phyloP scores from a whole-genome alignment of 192 early-diverging fungal species.

The Mortierella antarctica region DNA sequence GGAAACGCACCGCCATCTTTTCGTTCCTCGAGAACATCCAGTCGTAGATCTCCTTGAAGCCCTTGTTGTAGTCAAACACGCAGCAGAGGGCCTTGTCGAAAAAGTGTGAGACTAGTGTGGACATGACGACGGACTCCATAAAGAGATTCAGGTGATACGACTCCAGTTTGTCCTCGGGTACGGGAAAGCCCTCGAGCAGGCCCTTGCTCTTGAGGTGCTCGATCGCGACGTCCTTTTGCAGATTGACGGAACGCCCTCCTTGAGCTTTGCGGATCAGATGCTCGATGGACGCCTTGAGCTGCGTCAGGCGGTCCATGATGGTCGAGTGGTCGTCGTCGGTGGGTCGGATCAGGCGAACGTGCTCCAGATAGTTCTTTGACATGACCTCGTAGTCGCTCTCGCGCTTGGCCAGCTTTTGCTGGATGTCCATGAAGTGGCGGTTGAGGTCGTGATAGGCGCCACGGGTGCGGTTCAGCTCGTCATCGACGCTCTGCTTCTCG shows the following conservation, averaged over 20 bases:
- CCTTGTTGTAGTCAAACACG: constrained; percentile 38
- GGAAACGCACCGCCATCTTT: constrained; percentile 45
- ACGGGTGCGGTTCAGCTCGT: constrained; percentile 19
- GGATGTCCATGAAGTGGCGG: constrained; percentile 21
- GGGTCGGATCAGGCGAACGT: constrained; percentile 40
- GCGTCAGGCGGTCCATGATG: constrained; percentile 41
- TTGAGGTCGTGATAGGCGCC: constrained; percentile 28
- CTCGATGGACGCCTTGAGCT: constrained; percentile 49
- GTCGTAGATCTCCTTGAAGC: constrained; percentile 52
- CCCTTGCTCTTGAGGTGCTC: constrained; percentile 40
- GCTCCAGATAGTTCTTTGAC: constrained; percentile 52
- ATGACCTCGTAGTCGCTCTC: constrained; percentile 51
- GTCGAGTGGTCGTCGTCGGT: constrained; percentile 51
- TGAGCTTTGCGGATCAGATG: constrained; percentile 47
- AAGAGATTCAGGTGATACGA: constrained; percentile 45
- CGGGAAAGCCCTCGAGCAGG: constrained; percentile 23
- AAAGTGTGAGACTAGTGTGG: constrained; percentile 27
- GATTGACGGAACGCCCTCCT: constrained; percentile 43
- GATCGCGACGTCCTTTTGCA: constrained; percentile 26
- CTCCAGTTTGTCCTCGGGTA: constrained; percentile 42
- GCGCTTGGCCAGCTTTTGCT: constrained; percentile 32
- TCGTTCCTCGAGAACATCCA: constrained; percentile 39
- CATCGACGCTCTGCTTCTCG: constrained; percentile 25
- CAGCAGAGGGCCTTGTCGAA: constrained; percentile 39
- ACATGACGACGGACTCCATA: constrained; percentile 51